Evolutionary conservation across 2,329 filamentous ascomycete genomes (phyloP).

Genomic region (Sporothrix curviconia): DNA sequence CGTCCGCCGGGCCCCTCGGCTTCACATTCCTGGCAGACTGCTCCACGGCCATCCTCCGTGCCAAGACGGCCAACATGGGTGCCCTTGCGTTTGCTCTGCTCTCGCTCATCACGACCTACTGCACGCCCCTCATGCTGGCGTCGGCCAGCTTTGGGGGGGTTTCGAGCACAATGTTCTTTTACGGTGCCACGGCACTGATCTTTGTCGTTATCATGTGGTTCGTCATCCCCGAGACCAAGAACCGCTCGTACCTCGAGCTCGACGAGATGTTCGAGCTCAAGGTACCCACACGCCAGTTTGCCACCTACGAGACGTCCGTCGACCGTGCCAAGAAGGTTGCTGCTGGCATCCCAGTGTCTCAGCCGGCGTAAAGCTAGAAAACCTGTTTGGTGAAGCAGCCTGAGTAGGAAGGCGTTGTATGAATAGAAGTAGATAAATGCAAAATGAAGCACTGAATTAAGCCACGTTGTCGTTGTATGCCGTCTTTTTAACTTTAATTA

Average conservation of each 20-base stretch:
- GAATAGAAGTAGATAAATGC: no score
- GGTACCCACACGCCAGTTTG: slow-evolving; percentile 31
- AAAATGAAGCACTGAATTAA: no score
- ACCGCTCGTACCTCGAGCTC: slow-evolving; percentile 39
- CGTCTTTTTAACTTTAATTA: no score
- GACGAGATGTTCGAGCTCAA: slow-evolving; percentile 34
- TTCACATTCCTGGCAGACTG: slow-evolving; percentile 13
- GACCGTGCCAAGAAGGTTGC: slow-evolving; percentile 6
- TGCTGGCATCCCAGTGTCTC: not conserved
- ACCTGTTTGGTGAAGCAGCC: no score
- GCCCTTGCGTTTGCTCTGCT: slow-evolving; percentile 9
- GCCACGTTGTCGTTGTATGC: no score
- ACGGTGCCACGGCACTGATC: slow-evolving; percentile 14
- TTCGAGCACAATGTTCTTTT: slow-evolving; percentile 9
- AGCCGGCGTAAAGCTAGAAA: not conserved
- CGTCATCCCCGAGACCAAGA: slow-evolving; percentile 36
- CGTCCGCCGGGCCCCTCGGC: slow-evolving; percentile 7
- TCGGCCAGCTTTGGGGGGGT: slow-evolving; percentile 1
- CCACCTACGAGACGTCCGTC: slow-evolving; percentile 19
- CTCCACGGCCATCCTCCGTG: slow-evolving; percentile 11
- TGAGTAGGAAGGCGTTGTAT: no score
- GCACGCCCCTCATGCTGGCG: slow-evolving; percentile 10
- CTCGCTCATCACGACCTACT: slow-evolving; percentile 12
- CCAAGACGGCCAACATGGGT: slow-evolving; percentile 13
- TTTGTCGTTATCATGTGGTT: slow-evolving; percentile 15